phyloP scores from a whole-genome alignment of 2,329 filamentous ascomycete genomes.

The Colletotrichum spinosum region DNA sequence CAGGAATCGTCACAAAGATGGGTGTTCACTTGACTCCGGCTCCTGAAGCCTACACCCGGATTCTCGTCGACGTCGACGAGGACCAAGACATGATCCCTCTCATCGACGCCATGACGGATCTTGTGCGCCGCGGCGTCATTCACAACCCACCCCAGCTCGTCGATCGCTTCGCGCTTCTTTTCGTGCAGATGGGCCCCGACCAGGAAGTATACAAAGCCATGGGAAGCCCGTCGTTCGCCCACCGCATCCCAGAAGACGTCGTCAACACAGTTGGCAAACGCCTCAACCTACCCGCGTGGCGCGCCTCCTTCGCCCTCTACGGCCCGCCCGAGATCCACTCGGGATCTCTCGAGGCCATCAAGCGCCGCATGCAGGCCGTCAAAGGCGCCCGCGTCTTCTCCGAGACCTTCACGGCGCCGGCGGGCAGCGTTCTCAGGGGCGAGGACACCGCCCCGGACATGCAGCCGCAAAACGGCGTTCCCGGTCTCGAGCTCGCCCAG shows the following conservation, averaged over 20 bases:
- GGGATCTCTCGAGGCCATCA: constrained; percentile 16
- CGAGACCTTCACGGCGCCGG: neutral
- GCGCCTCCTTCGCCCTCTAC: neutral
- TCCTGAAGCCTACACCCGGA: neutral
- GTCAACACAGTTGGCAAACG: neutral
- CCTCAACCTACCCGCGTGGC: neutral
- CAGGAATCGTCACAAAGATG: neutral
- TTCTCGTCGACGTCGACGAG: neutral
- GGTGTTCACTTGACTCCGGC: constrained; percentile 1
- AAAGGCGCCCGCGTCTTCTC: neutral
- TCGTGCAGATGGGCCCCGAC: neutral
- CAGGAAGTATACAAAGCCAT: neutral
- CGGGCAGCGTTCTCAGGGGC: constrained; percentile 7
- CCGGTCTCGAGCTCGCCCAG: neutral
- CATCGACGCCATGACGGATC: constrained; percentile 42
- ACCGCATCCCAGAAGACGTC: neutral
- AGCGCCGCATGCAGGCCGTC: constrained; percentile 13
- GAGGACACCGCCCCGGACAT: constrained; percentile 15
- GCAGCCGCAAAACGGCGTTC: constrained; percentile 30
- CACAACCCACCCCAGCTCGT: constrained; percentile 51
- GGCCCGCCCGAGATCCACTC: constrained; percentile 15
- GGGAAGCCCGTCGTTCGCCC: neutral
- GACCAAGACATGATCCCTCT: constrained; percentile 42
- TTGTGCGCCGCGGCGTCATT: constrained; percentile 42
- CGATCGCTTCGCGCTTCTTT: constrained; percentile 48